phyloP scores from a whole-genome alignment of 2,329 filamentous ascomycete genomes.

The Fusarium sp. region DNA sequence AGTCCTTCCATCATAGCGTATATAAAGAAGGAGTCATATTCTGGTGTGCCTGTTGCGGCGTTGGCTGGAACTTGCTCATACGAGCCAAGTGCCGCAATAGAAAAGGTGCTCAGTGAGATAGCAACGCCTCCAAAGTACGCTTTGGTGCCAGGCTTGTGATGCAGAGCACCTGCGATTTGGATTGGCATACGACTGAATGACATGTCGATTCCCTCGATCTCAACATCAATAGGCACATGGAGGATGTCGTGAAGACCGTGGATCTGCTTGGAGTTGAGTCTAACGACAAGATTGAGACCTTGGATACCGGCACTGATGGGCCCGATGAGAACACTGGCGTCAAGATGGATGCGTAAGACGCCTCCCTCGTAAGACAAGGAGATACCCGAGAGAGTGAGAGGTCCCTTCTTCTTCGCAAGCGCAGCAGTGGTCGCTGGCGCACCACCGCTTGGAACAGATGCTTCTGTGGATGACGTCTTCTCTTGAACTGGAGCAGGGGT shows the following conservation, averaged over 20 bases:
- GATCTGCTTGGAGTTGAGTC: background rate
- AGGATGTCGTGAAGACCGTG: rapidly evolving
- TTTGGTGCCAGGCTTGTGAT: background rate
- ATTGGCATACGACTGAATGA: rapidly evolving
- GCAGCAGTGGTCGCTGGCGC: rapidly evolving
- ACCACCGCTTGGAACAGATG: rapidly evolving
- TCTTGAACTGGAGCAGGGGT: rapidly evolving
- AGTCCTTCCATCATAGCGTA: background rate
- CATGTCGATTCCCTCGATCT: background rate
- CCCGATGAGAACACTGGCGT: background rate
- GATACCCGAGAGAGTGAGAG: background rate
- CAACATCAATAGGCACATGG: rapidly evolving
- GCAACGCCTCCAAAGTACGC: background rate
- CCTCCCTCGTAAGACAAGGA: rapidly evolving
- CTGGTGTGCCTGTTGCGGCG: rapidly evolving
- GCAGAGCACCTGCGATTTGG: background rate
- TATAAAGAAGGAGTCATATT: rapidly evolving
- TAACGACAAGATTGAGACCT: rapidly evolving
- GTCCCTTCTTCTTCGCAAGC: background rate
- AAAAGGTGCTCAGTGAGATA: background rate
- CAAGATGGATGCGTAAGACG: background rate
- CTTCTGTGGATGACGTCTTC: background rate
- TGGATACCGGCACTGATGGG: background rate
- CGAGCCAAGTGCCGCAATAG: background rate
- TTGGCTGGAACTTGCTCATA: background rate